phyloP scores from a whole-genome alignment of 495 filamentous ascomycete species.

The Penicillium fimorum region DNA sequence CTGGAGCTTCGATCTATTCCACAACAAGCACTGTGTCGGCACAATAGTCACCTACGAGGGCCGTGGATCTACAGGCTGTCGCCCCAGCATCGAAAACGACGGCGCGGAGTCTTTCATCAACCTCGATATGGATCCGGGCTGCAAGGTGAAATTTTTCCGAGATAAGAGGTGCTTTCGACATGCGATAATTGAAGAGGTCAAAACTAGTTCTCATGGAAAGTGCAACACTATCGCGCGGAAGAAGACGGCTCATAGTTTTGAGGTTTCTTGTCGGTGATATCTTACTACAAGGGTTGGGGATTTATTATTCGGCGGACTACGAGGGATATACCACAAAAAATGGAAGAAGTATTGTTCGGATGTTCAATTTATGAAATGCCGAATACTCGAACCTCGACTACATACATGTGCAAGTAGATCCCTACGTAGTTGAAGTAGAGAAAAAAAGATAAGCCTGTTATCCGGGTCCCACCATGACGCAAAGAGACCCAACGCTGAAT shows the following conservation, averaged over 20 bases:
- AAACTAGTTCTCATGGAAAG: background rate
- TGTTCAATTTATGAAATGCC: background rate
- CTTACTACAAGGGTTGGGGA: background rate
- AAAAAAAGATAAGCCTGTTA: background rate
- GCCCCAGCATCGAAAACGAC: constrained; percentile 4
- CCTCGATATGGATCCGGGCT: constrained; percentile 12
- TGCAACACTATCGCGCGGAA: constrained; percentile 6
- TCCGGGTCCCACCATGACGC: constrained; percentile 7
- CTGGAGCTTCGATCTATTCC: constrained; percentile 19
- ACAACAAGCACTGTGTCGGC: constrained; percentile 10
- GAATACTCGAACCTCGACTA: background rate
- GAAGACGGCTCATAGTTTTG: constrained; percentile 16
- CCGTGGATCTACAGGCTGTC: constrained; percentile 11
- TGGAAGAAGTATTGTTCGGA: background rate
- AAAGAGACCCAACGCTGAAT: background rate
- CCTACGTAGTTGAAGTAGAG: background rate
- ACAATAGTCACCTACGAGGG: constrained; percentile 5
- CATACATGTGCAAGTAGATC: background rate
- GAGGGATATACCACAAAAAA: background rate
- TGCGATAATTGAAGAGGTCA: constrained; percentile 8
- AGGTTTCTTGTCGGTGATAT: constrained; percentile 15
- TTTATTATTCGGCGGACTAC: background rate
- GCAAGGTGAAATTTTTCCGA: constrained; percentile 14
- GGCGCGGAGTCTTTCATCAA: constrained; percentile 6
- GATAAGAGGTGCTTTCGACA: constrained; percentile 14